Base-by-base conservation (phyloP, 352 stramenopile genomes). In the Peronosclerospora sorghi region DNA sequence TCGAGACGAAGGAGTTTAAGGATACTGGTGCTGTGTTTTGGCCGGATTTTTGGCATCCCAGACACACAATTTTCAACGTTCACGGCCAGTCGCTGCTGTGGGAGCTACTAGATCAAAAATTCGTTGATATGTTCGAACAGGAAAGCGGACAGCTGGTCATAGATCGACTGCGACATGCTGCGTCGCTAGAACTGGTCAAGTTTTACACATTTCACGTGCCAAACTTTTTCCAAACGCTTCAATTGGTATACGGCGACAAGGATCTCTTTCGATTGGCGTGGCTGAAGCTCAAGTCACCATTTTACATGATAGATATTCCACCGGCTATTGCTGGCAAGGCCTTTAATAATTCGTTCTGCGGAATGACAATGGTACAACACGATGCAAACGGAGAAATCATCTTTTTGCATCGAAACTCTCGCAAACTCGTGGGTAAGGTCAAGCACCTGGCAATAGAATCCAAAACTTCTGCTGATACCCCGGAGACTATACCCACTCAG, bases 121-220 rank as follows among this genome's bases (percentile, higher is more conserved):
- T 66, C 37, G 62, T 76, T 6, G 54, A 77, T 55, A 81, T 79
- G 69, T 83, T 83, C 32, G 69, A 84, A 42, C 72, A 84, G 55
- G 73, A 85, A 34, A 82, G 68, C 24, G 73, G 69, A 0, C 73
- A 85, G 34, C 14, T 85, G 8, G 41, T 81, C 7, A 64, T 85
- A 15, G 53, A 82, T 30, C 56, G 62, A 27, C 30, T 29, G 29
- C 65, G 62, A n/a, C 59, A 68, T 37, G 39, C 54, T n/a, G 50
- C 45, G 0, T 39, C 69, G 3, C 29, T 78, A 9, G 42, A 67
- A 5, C 36, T 60, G 13, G 62, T 74, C 15, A 55, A 65, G 14
- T 78, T 83, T 36, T 78, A 76, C 35, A 54, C 44, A 3, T 68
- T 65, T 20, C 54, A 73, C 39, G 37, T 24, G 2, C 63, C 68